phyloP scores from a whole-genome alignment of 441 rosid species.

The Croton setiger region DNA sequence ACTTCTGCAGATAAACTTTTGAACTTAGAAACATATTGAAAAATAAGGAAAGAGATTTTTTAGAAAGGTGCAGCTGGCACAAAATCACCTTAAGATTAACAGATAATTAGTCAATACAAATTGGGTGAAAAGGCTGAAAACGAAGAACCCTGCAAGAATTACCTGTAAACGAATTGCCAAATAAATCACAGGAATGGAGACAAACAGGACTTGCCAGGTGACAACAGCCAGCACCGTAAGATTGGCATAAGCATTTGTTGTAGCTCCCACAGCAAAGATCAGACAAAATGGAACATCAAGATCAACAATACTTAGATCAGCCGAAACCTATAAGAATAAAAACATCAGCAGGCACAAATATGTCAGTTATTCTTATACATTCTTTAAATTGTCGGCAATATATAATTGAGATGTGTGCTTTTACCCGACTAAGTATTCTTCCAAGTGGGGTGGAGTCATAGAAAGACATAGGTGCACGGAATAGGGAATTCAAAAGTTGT shows the following conservation, averaged over 20 bases:
- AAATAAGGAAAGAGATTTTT: neutral
- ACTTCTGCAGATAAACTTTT: slow-evolving; percentile 43
- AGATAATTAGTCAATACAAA: too few relatives aligned
- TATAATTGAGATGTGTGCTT: slow-evolving; percentile 15
- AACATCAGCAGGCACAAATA: neutral
- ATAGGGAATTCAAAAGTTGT: slow-evolving; percentile 81
- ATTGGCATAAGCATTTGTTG: slow-evolving; percentile 53
- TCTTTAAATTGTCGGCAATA: neutral
- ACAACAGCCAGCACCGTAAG: slow-evolving; percentile 81
- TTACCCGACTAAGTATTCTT: slow-evolving; percentile 90
- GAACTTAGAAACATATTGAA: neutral
- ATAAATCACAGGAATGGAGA: slow-evolving; percentile 71
- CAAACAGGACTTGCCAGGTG: slow-evolving; percentile 93
- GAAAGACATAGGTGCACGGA: slow-evolving; percentile 92
- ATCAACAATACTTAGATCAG: slow-evolving; percentile 91
- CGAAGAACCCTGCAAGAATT: neutral
- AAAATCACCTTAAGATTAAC: too few relatives aligned
- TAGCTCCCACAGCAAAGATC: slow-evolving; percentile 57
- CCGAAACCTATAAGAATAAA: slow-evolving; percentile 48
- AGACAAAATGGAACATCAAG: slow-evolving; percentile 80
- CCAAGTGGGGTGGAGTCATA: slow-evolving; percentile 97
- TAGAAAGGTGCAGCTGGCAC: neutral
- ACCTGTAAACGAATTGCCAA: slow-evolving; percentile 80
- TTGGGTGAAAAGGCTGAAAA: too few relatives aligned
- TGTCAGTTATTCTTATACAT: slow-evolving; percentile 2